These are phyloP conservation scores for Phaeophleospora eucalypticola DNA, from an alignment of 2,329 filamentous ascomycete species.

Conservation along the genomic window DNA sequence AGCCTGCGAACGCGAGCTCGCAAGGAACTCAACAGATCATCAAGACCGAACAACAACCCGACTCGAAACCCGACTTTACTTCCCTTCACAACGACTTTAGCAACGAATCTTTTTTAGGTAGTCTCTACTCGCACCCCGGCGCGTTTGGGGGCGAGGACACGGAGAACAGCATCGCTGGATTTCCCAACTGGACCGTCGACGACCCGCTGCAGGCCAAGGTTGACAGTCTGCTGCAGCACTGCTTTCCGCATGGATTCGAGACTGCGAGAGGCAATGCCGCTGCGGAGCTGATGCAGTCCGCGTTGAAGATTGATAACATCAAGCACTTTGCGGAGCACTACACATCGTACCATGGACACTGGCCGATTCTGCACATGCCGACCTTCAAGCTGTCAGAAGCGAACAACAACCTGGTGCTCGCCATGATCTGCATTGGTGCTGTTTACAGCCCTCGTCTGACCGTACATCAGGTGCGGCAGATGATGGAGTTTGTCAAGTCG, in stretches of 20 bases:
- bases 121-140: slow-evolving; percentile 44
- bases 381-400: slow-evolving; percentile 65
- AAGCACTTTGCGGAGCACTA: slow-evolving; percentile 68
- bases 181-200: slow-evolving; percentile 42
- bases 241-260: slow-evolving; percentile 55
- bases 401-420: slow-evolving; percentile 63
- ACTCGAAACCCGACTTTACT: slow-evolving; percentile 36
- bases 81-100: slow-evolving; percentile 38
- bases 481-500: slow-evolving; percentile 61
- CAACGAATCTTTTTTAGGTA: slow-evolving; percentile 48
- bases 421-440: slow-evolving; percentile 69
- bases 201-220: slow-evolving; percentile 46
- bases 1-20: slow-evolving; percentile 43
- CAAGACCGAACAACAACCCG: slow-evolving; percentile 41
- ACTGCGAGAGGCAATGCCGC: slow-evolving; percentile 52
- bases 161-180: slow-evolving; percentile 32
- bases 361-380: slow-evolving; percentile 67
- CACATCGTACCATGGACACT: slow-evolving; percentile 69
- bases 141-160: slow-evolving; percentile 39
- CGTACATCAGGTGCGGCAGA: slow-evolving; percentile 59
- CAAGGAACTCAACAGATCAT: slow-evolving; percentile 31
- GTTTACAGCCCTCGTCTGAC: slow-evolving; percentile 66
- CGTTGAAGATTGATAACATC: slow-evolving; percentile 64
- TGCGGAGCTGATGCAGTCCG: slow-evolving; percentile 40
- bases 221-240: slow-evolving; percentile 45